These are phyloP conservation scores for maize (Zea mays) DNA, from an alignment of 176 grass and related monocot species.

Conservation along the genomic window Zm-B73-REFERENCE-NAM-5.0 NC_050098.1:192421001-192421500, in stretches of 20 bases:
- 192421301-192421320: slow-evolving; percentile 14
- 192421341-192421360: neutral
- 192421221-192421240: slow-evolving; percentile 38
- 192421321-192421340: neutral
- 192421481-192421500: neutral
- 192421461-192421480: slow-evolving; percentile 5
- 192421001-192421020: slow-evolving; percentile 90
- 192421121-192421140: slow-evolving; percentile 15
- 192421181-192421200: slow-evolving; percentile 35
- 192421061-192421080: slow-evolving; percentile 32
- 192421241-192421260: slow-evolving; percentile 28
- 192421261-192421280: slow-evolving; percentile 12
- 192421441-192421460: neutral
- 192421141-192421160: neutral
- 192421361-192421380: neutral
- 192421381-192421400: neutral
- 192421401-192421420: neutral
- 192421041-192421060: slow-evolving; percentile 48
- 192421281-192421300: neutral
- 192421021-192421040: slow-evolving; percentile 78
- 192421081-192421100: slow-evolving; percentile 33
- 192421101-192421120: slow-evolving; percentile 40
- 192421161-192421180: slow-evolving; percentile 31
- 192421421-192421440: neutral
- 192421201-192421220: slow-evolving; percentile 40